Base-by-base conservation (phyloP, 2,329 filamentous ascomycete species). In the Neofusicoccum umdonicola region DNA sequence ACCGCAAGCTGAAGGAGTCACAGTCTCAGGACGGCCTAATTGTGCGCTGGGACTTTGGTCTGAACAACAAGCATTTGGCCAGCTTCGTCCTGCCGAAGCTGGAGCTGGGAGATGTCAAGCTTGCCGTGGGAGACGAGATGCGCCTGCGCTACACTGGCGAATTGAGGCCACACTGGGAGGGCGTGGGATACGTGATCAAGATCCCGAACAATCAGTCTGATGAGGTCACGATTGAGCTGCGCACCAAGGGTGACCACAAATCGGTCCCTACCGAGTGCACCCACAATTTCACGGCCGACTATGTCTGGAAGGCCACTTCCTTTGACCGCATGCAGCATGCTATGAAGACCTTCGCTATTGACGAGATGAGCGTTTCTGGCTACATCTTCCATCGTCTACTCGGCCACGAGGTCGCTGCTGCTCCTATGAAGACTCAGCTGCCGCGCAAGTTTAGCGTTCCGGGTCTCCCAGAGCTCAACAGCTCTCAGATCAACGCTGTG, bases 161-260 rank as follows among this genome's bases (percentile, higher is more conserved):
- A 78, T 83, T 99, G 57, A 91, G 93, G 47, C 86, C 91, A 13
- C 88, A 92, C 66, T 99, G 95, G 95, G 95, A 99, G 76, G 95
- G 95, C 42, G 95, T 99, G 39, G 95, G 95, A 68, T 99, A 99
- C 78, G 95, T 99, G 67, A 93, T 98, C 81, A 99, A 99, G 81
- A 98, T 99, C 66, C 96, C 95, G 22, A 98, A 99, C 84, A 98
- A 98, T 79, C 93, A 97, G 81, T 97, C 93, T 13, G 95, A 99
- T 73, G 94, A 99, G 76, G 95, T 99, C 61, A 96, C 91, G 9
- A 90, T 99, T 68, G 95, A 99, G 77, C 81, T 99, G 74, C 91
- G 95, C 70, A 92, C 95, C 72, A 94, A 95, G 68, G 93, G 92
- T 67, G 96, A 96, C 75, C 93, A 98, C 81, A 98, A 98, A 79